Base-by-base conservation (phyloP, 176 grass and related monocot genomes). In the Aegilops longissima region DNA sequence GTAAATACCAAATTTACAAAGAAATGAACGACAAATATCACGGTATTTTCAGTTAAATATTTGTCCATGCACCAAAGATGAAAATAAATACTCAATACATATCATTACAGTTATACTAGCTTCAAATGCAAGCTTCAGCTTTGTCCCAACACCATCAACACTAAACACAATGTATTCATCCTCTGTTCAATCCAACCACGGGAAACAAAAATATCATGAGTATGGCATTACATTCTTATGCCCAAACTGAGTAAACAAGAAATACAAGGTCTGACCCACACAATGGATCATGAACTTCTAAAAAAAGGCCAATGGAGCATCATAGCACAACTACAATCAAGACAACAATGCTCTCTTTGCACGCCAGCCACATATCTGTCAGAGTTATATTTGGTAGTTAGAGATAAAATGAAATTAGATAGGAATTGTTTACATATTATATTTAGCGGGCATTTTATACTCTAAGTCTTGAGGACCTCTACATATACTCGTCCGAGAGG, bases 41-140 rank as follows among this genome's bases (percentile, higher is more conserved):
- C 0, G 5, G 5, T 23, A 44, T 73, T 73, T 73, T 23, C 2
- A 13, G 38, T 73, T 73, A 40, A 12, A 71, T 23, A 2, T 20
- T 62, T 12, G 18, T 0, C 9, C 35, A 71, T 21, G 71, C 11
- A 73, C 38, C 4, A 45, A 73, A 73, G 21, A 8, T 45, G 14
- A 73, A 73, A 9, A 51, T 12, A 42, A 44, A 7, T 17, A 75
- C 42, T 9, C 23, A 49, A 74, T 27, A 29, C 9, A 49, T 16
- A 17, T 6, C 3, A 0, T 74, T 73, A 6, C n/a, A 8, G 12
- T 17, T 74, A 47, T 44, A 44, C 40, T 11, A 20, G 97, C 89
- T 84, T 99, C 97, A 85, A 99, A 96, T 21, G 97, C 97, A 87
- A 99, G 90, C 80, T 99, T 99, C 38, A 99, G 72, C 87, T 99